Conservation (phyloP, 139 green algal genomes). For the Diplosphaera chodatii region DNA sequence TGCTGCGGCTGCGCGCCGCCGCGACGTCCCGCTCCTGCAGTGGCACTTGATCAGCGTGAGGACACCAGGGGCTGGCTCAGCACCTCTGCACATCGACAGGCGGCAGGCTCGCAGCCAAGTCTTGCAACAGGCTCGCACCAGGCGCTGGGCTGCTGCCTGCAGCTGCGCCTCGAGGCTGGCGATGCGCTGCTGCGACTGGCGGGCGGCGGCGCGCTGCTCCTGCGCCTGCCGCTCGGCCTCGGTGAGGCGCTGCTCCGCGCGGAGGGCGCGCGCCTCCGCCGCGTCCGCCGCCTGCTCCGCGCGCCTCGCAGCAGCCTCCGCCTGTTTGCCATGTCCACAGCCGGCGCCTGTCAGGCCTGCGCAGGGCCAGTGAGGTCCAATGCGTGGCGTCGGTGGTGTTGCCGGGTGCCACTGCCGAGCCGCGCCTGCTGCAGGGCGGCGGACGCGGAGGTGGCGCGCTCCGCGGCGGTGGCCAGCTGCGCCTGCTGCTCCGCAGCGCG, state of each 20-base stretch:
- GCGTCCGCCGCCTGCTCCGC: conserved; percentile 4
- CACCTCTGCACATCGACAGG: too few relatives aligned
- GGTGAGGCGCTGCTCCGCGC: conserved; percentile 9
- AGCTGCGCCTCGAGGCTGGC: neutral
- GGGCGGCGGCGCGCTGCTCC: conserved; percentile 3
- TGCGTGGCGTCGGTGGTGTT: too few relatives aligned
- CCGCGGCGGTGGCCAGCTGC: neutral
- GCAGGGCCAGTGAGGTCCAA: too few relatives aligned
- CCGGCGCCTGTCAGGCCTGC: too few relatives aligned
- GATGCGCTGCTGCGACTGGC: neutral
- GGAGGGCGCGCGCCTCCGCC: conserved; percentile 4
- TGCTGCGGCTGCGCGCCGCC: neutral
- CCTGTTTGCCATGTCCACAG: neutral
- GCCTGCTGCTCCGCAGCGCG: conserved; percentile 11
- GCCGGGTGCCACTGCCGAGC: too few relatives aligned
- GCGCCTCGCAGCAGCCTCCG: conserved; percentile 1
- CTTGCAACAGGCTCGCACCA: too few relatives aligned
- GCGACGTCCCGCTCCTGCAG: neutral
- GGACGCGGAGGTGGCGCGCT: neutral
- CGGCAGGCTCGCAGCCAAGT: too few relatives aligned
- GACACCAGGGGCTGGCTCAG: too few relatives aligned
- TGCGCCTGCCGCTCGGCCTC: conserved; percentile 12
- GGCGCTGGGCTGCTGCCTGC: neutral
- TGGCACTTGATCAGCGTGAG: neutral
- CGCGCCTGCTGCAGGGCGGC: conserved; percentile 5